These are phyloP conservation scores for Vickermania ingenoplastis DNA, from an alignment of 208 protist genomes.

Conservation along the genomic window DNA sequence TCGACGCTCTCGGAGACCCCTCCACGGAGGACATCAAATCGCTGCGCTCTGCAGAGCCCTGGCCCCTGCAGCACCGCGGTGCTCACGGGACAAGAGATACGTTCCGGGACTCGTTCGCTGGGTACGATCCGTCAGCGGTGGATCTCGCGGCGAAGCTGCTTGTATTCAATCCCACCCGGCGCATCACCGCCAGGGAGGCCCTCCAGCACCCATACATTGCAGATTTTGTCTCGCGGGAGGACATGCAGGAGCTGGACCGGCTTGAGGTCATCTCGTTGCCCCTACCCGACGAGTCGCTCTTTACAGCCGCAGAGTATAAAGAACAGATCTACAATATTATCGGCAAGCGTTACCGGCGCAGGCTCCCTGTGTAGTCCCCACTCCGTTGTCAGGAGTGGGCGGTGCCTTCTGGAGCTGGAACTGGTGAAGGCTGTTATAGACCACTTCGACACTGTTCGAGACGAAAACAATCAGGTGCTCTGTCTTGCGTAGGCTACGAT, in stretches of 20 bases:
- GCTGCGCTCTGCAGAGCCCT: constrained; percentile 82
- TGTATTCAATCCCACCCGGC: constrained; percentile 79
- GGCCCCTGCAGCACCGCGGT: constrained; percentile 74
- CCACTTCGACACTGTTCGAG: not conserved
- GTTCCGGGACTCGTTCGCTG: constrained; percentile 60
- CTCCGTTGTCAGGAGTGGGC: too few species aligned
- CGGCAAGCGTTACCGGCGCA: constrained; percentile 16
- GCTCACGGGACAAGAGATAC: constrained; percentile 18
- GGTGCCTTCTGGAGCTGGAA: not conserved
- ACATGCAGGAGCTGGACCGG: constrained; percentile 28
- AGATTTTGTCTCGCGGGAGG: constrained; percentile 36
- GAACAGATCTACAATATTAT: constrained; percentile 58
- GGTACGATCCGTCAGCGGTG: constrained; percentile 62
- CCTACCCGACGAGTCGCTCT: constrained; percentile 52
- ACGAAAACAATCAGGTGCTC: too few species aligned
- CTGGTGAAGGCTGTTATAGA: not conserved
- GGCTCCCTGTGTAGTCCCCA: not conserved
- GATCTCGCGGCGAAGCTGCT: constrained; percentile 83
- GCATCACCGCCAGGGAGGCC: constrained; percentile 73
- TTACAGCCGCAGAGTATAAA: constrained; percentile 61
- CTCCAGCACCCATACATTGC: constrained; percentile 87
- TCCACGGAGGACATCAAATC: constrained; percentile 82
- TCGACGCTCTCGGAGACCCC: constrained; percentile 83
- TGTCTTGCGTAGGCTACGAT: too few species aligned
- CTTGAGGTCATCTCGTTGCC: constrained; percentile 41